Conservation (phyloP, 176 grass and related monocot genomes). For the Pontederia crassipes region DNA sequence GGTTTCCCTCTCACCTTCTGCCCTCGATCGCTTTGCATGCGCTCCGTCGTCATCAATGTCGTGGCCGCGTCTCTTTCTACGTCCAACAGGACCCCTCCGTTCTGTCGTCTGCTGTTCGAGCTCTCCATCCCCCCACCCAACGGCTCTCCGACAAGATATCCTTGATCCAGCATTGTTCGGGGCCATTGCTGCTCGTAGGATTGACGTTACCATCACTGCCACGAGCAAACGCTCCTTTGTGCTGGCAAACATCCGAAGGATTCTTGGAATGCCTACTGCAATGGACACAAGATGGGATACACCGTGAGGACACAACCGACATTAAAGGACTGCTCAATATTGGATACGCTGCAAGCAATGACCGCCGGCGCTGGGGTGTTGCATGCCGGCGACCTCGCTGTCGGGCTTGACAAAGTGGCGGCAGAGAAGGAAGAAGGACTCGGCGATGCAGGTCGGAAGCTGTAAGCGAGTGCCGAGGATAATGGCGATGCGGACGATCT, state of each 20-base stretch:
- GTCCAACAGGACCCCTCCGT: conserved; percentile 17
- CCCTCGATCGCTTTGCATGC: conserved; percentile 23
- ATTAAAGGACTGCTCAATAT: conserved; percentile 20
- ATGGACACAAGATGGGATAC: conserved; percentile 7
- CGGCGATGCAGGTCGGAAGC: conserved; percentile 51
- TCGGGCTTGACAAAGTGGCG: neutral
- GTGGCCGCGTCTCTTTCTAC: conserved; percentile 43
- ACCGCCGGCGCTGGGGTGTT: conserved; percentile 32
- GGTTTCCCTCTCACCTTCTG: conserved; percentile 35
- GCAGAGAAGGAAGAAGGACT: neutral
- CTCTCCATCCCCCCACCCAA: too few relatives aligned
- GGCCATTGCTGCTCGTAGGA: neutral
- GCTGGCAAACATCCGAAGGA: conserved; percentile 17
- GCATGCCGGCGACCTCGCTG: neutral
- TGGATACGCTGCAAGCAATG: neutral
- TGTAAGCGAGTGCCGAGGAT: conserved; percentile 86
- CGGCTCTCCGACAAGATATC: too few relatives aligned
- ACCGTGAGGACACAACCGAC: conserved; percentile 13
- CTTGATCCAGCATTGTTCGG: too few relatives aligned
- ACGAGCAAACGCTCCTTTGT: conserved; percentile 48
- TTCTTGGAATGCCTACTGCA: conserved; percentile 26
- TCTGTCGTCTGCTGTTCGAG: too few relatives aligned
- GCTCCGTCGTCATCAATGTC: conserved; percentile 17
- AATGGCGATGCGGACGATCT: conserved; percentile 48
- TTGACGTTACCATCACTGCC: conserved; percentile 4